Evolutionary conservation across 2,329 filamentous ascomycete species (phyloP).

Genomic region (Gaeumannomyces sp.): DNA sequence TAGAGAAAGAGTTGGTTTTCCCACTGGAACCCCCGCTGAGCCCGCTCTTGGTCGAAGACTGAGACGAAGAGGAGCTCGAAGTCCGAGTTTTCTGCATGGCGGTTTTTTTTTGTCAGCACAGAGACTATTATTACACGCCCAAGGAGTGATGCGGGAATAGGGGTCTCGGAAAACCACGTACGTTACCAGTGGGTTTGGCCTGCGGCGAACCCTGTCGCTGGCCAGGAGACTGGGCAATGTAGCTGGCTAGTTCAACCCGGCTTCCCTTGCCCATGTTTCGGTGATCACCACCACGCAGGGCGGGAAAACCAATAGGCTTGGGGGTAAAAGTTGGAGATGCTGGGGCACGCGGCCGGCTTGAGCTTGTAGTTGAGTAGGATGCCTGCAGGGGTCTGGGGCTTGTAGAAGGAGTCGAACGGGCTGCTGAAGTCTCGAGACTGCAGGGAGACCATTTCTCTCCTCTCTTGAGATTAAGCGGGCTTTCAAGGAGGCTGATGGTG

Average conservation of each 20-base stretch:
- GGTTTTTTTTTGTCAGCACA: too few relatives aligned
- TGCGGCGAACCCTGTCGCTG: slow-evolving; percentile 4
- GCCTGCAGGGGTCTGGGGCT: too few relatives aligned
- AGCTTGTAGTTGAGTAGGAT: too few relatives aligned
- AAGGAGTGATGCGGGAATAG: too few relatives aligned
- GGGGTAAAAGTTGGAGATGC: too few relatives aligned
- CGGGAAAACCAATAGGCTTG: background rate
- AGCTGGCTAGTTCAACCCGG: background rate
- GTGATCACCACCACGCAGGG: background rate
- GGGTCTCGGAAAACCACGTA: background rate
- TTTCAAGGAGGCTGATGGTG: too few relatives aligned
- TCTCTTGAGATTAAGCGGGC: too few relatives aligned
- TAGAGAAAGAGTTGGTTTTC: background rate
- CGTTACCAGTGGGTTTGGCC: slow-evolving; percentile 5
- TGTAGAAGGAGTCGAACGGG: too few relatives aligned
- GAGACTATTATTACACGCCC: too few relatives aligned
- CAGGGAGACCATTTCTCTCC: too few relatives aligned
- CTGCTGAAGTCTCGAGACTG: too few relatives aligned
- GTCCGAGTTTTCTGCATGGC: background rate
- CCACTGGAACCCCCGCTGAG: background rate
- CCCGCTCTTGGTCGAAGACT: background rate
- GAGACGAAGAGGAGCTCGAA: background rate
- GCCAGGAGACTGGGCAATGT: slow-evolving; percentile 1
- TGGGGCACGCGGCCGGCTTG: too few relatives aligned
- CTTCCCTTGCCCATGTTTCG: background rate